Conservation (phyloP, 164 flowering plant species). For the Umbilicus rupestris region DNA sequence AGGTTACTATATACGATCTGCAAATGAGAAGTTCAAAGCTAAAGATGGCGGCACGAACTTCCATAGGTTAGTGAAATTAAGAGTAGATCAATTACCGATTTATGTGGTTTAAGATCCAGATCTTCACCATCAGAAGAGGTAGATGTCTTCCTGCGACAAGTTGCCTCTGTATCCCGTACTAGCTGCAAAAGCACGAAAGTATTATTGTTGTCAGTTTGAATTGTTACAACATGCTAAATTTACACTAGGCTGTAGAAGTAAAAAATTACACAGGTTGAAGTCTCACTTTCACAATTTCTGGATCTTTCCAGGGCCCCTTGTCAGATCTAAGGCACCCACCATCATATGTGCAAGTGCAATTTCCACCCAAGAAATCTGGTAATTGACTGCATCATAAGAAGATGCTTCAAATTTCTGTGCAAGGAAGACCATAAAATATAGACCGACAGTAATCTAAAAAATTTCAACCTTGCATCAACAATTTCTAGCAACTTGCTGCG, state of each 20-base stretch:
- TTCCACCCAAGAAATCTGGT: slow-evolving; percentile 89
- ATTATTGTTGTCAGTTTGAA: neutral
- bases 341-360: slow-evolving; percentile 53
- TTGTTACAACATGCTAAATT: neutral
- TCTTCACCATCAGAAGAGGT: slow-evolving; percentile 36
- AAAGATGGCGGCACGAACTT: neutral
- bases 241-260: neutral
- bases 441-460: neutral
- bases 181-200: slow-evolving; percentile 27
- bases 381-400: slow-evolving; percentile 50
- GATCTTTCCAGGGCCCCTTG: slow-evolving; percentile 94
- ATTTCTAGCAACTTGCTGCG: slow-evolving; percentile 56
- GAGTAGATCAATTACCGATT: slow-evolving; percentile 29
- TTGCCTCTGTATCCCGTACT: slow-evolving; percentile 31
- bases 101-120: slow-evolving; percentile 25
- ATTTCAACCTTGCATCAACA: slow-evolving; percentile 57
- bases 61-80: neutral
- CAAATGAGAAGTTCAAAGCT: neutral
- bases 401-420: slow-evolving; percentile 1
- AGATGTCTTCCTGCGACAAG: slow-evolving; percentile 21
- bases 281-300: slow-evolving; percentile 65
- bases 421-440: neutral
- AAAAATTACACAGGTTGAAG: no score
- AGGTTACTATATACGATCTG: neutral
- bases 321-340: slow-evolving; percentile 80